phyloP scores from a whole-genome alignment of 805 yeast species.

The Myxozyma udenii region DNA sequence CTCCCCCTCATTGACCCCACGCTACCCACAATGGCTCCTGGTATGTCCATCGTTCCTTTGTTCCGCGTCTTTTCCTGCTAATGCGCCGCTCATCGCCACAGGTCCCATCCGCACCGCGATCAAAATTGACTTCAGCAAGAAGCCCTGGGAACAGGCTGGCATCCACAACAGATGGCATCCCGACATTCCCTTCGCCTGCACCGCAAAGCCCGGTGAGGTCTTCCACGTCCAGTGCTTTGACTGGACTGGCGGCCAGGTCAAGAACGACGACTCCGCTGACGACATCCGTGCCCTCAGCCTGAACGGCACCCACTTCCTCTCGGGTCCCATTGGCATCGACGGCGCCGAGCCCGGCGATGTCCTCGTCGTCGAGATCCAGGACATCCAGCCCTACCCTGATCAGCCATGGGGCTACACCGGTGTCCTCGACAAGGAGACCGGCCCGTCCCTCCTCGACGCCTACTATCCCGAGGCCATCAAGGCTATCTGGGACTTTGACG shows the following conservation, averaged over 20 bases:
- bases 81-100: not conserved
- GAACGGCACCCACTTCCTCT: constrained; percentile 47
- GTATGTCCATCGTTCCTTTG: not conserved
- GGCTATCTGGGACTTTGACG: constrained; percentile 53
- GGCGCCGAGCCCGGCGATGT: constrained; percentile 49
- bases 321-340: constrained; percentile 49
- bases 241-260: constrained; percentile 55
- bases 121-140: constrained; percentile 44
- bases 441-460: constrained; percentile 50
- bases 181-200: constrained; percentile 42
- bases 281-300: constrained; percentile 48
- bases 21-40: constrained; percentile 3
- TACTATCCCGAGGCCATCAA: constrained; percentile 52
- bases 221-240: constrained; percentile 51
- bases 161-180: constrained; percentile 57
- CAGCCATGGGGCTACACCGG: constrained; percentile 57
- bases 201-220: constrained; percentile 44
- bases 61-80: not conserved
- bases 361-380: constrained; percentile 49
- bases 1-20: not conserved
- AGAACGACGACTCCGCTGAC: constrained; percentile 48
- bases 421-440: constrained; percentile 48
- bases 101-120: constrained; percentile 40
- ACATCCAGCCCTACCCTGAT: constrained; percentile 51
- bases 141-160: constrained; percentile 48